Evolutionary conservation across 768 basidiomycete species (phyloP), one percentile per base, ranked within the genome.

Genomic region (Leccinum longicurvipes): DNA sequence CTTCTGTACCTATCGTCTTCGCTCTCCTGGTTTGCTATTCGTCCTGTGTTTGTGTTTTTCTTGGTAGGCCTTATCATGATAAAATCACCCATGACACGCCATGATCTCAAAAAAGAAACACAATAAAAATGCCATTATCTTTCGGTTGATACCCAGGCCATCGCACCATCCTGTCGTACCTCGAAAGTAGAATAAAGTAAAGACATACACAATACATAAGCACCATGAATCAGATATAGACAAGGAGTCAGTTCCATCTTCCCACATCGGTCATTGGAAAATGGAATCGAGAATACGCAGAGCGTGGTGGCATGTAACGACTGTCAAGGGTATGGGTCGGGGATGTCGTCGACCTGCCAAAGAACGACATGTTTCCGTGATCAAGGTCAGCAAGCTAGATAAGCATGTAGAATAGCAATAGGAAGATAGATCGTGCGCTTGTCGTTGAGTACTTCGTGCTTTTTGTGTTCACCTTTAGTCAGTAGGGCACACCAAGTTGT

Each of bases 261-360:
- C 52, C 57, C 47, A 31, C 58, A 21, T 29, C 51, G 48, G 44
- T 19, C 41, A 41, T 49, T 29, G 39, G 50, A 32, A 49, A 47
- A 56, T 53, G 54, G 42, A 52, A 53, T 46, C 39, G 50, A 46
- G 45, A 54, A 34, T 50, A 69, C 34, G 63, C 34, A 54, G 50
- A 56, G 47, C 52, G 55, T 42, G 31, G 51, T 54, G 58, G 48
- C 56, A 61, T 46, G 59, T 67, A 70, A 69, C 50, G 71, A 70
- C 65, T 46, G 69, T 71, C 49, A 53, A 47, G 68, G 67, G 62
- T 71, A 72, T 70, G 56, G 24, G 50, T 51, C 34, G 60, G 50
- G 58, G 62, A 69, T 71, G 67, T 72, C 50, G 52, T 67, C 69
- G 68, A 53, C 69, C 67, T 59, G 70, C 67, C 64, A 67, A 50